Conservation (phyloP, 768 basidiomycete species). For the Rickenella mellea region DNA sequence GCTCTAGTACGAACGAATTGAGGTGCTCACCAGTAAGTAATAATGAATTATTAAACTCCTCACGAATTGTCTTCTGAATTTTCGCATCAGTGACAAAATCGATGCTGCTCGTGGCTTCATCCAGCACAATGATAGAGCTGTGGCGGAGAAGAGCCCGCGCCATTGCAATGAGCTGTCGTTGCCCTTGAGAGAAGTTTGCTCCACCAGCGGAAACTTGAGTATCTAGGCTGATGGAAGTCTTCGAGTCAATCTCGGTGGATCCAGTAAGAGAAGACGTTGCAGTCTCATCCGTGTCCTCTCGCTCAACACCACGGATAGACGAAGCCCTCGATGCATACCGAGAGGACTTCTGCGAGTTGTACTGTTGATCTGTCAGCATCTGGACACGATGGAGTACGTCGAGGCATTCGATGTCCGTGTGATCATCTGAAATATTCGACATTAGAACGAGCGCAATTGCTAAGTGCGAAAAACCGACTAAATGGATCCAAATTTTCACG, state of each 20-base stretch:
- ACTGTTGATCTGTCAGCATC: conserved; percentile 35
- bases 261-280: background rate
- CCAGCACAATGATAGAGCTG: conserved; percentile 14
- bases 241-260: background rate
- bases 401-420: conserved; percentile 68
- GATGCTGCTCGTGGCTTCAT: conserved; percentile 14
- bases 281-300: background rate
- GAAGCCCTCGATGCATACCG: conserved; percentile 30
- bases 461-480: too few relatives aligned
- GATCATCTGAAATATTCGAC: too few relatives aligned
- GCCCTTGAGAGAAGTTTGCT: conserved; percentile 32
- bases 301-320: background rate
- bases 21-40: conserved; percentile 56
- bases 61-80: conserved; percentile 81
- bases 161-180: conserved; percentile 25
- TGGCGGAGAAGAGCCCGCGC: conserved; percentile 15
- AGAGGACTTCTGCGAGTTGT: conserved; percentile 41
- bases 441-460: too few relatives aligned
- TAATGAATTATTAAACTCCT: conserved; percentile 71
- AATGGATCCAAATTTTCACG: conserved; percentile 11
- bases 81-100: conserved; percentile 60
- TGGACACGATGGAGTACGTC: conserved; percentile 80
- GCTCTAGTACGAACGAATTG: conserved; percentile 3
- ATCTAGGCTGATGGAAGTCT: conserved; percentile 11
- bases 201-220: conserved; percentile 28